Conservation (phyloP, 768 basidiomycete genomes). For the Russula sp. region DNA sequence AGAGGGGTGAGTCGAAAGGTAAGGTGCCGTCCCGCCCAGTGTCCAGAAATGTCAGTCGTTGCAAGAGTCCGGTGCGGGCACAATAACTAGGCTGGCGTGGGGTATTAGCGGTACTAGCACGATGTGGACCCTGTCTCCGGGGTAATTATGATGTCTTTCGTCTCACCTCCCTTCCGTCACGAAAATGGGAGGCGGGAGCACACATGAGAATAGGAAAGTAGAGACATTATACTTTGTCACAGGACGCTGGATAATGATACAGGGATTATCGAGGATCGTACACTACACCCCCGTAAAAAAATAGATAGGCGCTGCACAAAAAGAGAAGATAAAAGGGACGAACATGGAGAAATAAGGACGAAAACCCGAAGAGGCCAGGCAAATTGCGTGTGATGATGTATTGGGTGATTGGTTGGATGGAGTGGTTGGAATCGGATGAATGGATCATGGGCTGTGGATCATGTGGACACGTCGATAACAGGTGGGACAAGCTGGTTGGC, state of each 20-base stretch:
- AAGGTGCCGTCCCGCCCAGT: no score
- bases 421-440: constrained; percentile 5
- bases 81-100: no score
- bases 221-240: constrained; percentile 21
- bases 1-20: no score
- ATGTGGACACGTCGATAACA: constrained; percentile 3
- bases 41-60: no score
- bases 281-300: constrained; percentile 13
- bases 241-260: constrained; percentile 21
- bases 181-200: background rate
- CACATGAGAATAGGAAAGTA: constrained; percentile 3
- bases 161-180: background rate
- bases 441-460: background rate
- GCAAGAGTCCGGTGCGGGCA: no score
- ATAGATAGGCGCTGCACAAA: constrained; percentile 19
- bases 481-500: constrained; percentile 9
- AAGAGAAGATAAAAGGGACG: background rate
- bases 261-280: constrained; percentile 20
- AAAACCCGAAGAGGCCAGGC: background rate
- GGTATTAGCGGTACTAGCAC: no score
- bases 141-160: background rate
- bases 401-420: constrained; percentile 7
- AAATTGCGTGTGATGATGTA: background rate
- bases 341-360: background rate
- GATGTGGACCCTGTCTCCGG: background rate